Percentiles rank a stretch among this genome's conserved stretches.
Evolutionary conservation across 768 basidiomycete genomes (phyloP).

Genomic region (Myochromella boudieri): DNA sequence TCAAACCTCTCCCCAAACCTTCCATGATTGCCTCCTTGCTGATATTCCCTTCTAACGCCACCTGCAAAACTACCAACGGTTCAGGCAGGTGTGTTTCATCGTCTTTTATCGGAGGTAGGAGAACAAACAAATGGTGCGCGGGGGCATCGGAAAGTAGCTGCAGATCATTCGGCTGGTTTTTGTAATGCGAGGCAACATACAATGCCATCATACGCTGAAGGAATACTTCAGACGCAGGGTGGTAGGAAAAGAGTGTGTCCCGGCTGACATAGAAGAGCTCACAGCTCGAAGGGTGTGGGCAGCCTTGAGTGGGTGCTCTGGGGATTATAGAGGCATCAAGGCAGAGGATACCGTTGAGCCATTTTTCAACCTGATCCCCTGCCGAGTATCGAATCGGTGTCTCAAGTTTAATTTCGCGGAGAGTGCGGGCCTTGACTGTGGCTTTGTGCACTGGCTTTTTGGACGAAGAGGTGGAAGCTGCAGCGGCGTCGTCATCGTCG

Average conservation of each 20-base stretch:
- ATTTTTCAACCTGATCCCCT: conserved; percentile 89
- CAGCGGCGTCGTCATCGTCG: conserved; percentile 34
- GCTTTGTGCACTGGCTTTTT: conserved; percentile 57
- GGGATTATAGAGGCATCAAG: conserved; percentile 75
- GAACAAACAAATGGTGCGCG: conserved; percentile 94
- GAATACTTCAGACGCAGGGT: conserved; percentile 96
- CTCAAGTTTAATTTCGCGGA: conserved; percentile 93
- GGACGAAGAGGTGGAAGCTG: conserved; percentile 36
- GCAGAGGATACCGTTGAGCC: conserved; percentile 90
- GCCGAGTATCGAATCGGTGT: conserved; percentile 91
- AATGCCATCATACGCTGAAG: conserved; percentile 98
- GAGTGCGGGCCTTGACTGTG: conserved; percentile 65
- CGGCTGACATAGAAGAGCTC: conserved; percentile 94
- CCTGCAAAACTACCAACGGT: conserved; percentile 93
- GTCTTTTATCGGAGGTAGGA: conserved; percentile 89
- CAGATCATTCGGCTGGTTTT: conserved; percentile 99
- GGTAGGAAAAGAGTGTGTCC: conserved; percentile 95
- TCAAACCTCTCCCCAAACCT: conserved; percentile 76
- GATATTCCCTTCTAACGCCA: conserved; percentile 94
- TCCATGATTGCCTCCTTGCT: conserved; percentile 84
- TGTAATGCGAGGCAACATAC: conserved; percentile 97
- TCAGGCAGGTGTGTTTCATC: conserved; percentile 91
- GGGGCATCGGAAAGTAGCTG: conserved; percentile 97
- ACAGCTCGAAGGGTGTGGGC: conserved; percentile 91
- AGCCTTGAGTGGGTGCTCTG: conserved; percentile 58